Conservation (phyloP, 805 yeast species). For the Pichia nanzhaoensis region DNA sequence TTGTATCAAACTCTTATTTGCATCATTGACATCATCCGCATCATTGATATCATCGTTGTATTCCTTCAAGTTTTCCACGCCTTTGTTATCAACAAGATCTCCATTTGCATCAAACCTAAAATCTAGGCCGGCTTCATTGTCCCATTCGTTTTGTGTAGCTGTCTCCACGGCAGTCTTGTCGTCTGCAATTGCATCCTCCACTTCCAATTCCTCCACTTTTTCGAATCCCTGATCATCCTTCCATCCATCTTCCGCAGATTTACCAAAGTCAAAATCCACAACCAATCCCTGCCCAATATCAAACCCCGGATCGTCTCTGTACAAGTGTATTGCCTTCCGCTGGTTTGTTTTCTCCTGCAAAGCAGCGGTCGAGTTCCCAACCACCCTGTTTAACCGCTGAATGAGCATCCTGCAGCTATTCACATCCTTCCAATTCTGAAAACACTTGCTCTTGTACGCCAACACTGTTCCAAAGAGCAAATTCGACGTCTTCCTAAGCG, state of each 20-base stretch:
- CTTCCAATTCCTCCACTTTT: neutral
- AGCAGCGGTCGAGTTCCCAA: neutral
- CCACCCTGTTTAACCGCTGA: slow-evolving; percentile 13
- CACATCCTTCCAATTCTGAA: slow-evolving; percentile 11
- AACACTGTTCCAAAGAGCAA: slow-evolving; percentile 44
- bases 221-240: neutral
- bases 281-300: slow-evolving; percentile 10
- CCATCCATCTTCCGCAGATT: neutral
- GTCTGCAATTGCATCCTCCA: neutral
- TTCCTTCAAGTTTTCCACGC: neutral
- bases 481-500: slow-evolving; percentile 35
- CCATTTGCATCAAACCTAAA: slow-evolving; percentile 18
- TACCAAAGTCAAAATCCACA: neutral
- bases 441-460: slow-evolving; percentile 39
- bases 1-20: neutral
- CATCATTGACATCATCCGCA: neutral
- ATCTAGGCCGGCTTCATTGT: neutral
- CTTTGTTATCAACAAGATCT: slow-evolving; percentile 2
- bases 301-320: slow-evolving; percentile 35
- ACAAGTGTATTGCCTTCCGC: neutral
- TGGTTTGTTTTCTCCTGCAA: no score
- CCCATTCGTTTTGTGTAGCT: neutral
- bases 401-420: slow-evolving; percentile 31
- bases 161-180: neutral
- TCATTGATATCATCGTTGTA: neutral